A percentile compares a stretch with the other conserved stretches of the same genome.
phyloP scores from a whole-genome alignment of 805 yeast species.

The Jamesozyma lodderae region DNA sequence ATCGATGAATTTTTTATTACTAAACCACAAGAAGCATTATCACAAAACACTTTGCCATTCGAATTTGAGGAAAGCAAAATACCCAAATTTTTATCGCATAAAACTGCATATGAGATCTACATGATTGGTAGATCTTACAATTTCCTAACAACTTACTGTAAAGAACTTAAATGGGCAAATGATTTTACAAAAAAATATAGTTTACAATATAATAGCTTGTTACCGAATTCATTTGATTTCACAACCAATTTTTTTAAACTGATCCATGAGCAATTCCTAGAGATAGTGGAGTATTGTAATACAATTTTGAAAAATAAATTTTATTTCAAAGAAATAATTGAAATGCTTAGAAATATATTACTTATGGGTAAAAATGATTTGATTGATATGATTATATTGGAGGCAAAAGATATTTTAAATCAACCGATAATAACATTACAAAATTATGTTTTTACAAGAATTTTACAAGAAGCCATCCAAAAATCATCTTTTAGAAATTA shows the following conservation, averaged over 20 bases:
- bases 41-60: constrained; percentile 3
- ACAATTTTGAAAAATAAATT: constrained; percentile 41
- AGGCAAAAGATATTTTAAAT: constrained; percentile 44
- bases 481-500: constrained; percentile 41
- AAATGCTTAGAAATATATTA: constrained; percentile 54
- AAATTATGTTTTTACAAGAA: constrained; percentile 54
- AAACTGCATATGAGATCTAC: constrained; percentile 38
- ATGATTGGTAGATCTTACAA: constrained; percentile 66
- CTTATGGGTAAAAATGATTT: constrained; percentile 77
- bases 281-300: constrained; percentile 45
- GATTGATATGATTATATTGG: constrained; percentile 51
- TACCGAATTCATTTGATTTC: constrained; percentile 2
- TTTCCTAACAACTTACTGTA: constrained; percentile 56
- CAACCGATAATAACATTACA: constrained; percentile 57
- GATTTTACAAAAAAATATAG: constrained; percentile 31
- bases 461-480: constrained; percentile 55
- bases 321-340: constrained; percentile 44
- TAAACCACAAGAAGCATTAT: constrained; percentile 3
- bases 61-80: constrained; percentile 20
- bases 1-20: constrained; percentile 54
- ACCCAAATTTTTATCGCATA: constrained; percentile 33
- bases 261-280: constrained; percentile 39
- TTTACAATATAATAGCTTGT: constrained; percentile 7
- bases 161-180: constrained; percentile 57
- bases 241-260: constrained; percentile 26